Conservation (phyloP, 345 rosid genomes). For the Acer saccharum region DNA sequence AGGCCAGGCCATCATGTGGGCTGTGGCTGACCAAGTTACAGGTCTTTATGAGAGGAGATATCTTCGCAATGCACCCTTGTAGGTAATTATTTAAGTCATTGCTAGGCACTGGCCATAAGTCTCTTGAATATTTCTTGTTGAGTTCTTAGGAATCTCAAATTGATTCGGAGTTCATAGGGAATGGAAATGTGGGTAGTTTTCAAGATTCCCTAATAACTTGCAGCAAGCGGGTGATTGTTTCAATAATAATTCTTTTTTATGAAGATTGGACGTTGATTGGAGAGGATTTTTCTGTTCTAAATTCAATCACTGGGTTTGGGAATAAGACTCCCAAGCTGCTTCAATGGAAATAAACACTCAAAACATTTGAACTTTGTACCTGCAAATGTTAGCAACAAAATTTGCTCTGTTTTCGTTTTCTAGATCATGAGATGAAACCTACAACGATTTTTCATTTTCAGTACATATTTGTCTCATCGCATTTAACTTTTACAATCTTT, state of each 20-base stretch:
- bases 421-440: no score
- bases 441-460: not conserved
- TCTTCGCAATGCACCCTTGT: conserved; percentile 46
- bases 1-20: conserved; percentile 99
- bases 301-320: no score
- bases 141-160: not conserved
- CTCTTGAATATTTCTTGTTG: not conserved
- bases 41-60: conserved; percentile 80
- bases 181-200: not conserved
- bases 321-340: no score
- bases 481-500: not conserved
- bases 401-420: no score
- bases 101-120: not conserved
- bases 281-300: no score
- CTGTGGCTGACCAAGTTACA: conserved; percentile 90
- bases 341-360: no score
- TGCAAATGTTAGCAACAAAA: no score
- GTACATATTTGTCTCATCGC: not conserved
- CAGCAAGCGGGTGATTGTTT: not conserved
- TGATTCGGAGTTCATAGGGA: not conserved
- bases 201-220: not conserved
- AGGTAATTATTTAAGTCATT: conserved; percentile 31
- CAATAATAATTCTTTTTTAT: not conserved
- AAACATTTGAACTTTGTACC: no score
- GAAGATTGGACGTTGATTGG: not conserved